Conservation (phyloP, 2,329 filamentous ascomycete species). For the Verticillium isaacii region DNA sequence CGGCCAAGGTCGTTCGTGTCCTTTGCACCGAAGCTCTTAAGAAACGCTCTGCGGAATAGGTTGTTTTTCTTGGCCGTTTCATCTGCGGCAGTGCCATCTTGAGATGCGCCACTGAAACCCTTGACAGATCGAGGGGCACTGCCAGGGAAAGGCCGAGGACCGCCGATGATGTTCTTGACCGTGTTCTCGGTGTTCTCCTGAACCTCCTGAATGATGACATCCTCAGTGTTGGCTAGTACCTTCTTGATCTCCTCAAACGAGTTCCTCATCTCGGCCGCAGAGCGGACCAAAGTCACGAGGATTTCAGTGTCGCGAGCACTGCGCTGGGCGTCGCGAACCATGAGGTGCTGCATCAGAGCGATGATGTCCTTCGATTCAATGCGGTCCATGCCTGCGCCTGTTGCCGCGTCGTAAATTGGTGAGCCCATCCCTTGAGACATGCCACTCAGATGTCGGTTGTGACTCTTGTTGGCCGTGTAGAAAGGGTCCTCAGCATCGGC, state of each 20-base stretch:
- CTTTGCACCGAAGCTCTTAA: slow-evolving; percentile 85
- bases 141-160: slow-evolving; percentile 77
- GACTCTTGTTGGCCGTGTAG: slow-evolving; percentile 44
- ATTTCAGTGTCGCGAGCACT: slow-evolving; percentile 97
- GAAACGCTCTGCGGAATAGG: slow-evolving; percentile 89
- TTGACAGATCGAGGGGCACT: slow-evolving; percentile 57
- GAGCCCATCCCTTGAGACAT: slow-evolving; percentile 90
- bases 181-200: slow-evolving; percentile 84
- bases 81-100: slow-evolving; percentile 40
- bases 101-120: slow-evolving; percentile 36
- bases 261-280: slow-evolving; percentile 93
- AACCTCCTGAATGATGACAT: slow-evolving; percentile 80
- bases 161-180: slow-evolving; percentile 74
- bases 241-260: slow-evolving; percentile 95
- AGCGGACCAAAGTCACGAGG: slow-evolving; percentile 85
- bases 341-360: slow-evolving; percentile 97
- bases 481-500: slow-evolving; percentile 63
- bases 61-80: slow-evolving; percentile 74
- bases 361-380: slow-evolving; percentile 97
- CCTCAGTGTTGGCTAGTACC: slow-evolving; percentile 85
- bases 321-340: slow-evolving; percentile 91
- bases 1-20: slow-evolving; percentile 82
- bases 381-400: slow-evolving; percentile 79
- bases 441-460: slow-evolving; percentile 70
- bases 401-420: slow-evolving; percentile 85